These are phyloP conservation scores for Artemisia annua DNA, from an alignment of 129 eudicot species.

Conservation along the genomic window DNA sequence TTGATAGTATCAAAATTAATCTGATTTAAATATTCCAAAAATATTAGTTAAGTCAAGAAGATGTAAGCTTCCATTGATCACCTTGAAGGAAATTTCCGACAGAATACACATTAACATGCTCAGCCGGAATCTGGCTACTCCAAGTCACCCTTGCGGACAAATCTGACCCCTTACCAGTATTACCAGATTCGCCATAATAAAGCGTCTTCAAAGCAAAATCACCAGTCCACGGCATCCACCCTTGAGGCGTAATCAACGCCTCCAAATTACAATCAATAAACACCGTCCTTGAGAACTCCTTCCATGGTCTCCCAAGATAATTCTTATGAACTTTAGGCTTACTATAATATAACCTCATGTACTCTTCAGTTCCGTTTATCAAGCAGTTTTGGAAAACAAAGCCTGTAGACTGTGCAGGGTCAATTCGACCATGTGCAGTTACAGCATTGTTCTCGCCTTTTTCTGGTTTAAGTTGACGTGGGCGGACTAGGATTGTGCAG, in stretches of 20 bases:
- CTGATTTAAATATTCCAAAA: slow-evolving; percentile 24
- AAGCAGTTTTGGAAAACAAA: slow-evolving; percentile 57
- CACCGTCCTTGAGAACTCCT: slow-evolving; percentile 69
- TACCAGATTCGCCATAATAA: slow-evolving; percentile 63
- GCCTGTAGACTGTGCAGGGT: slow-evolving; percentile 67
- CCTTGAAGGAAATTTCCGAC: slow-evolving; percentile 70
- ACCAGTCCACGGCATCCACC: slow-evolving; percentile 82
- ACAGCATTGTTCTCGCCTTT: slow-evolving; percentile 71
- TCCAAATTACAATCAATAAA: slow-evolving; percentile 49
- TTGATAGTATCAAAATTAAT: background rate
- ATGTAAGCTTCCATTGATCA: slow-evolving; percentile 53
- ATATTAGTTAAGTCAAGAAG: slow-evolving; percentile 12
- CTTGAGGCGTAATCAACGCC: slow-evolving; percentile 46
- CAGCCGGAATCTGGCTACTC: slow-evolving; percentile 67
- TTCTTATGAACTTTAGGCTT: slow-evolving; percentile 57
- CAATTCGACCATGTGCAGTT: slow-evolving; percentile 79
- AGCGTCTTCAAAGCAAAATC: slow-evolving; percentile 61
- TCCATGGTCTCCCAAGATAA: slow-evolving; percentile 84
- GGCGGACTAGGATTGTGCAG: slow-evolving; percentile 56
- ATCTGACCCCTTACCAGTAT: slow-evolving; percentile 50
- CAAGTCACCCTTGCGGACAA: slow-evolving; percentile 51
- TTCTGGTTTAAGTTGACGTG: slow-evolving; percentile 56
- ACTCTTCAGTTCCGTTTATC: slow-evolving; percentile 58
- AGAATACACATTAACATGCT: slow-evolving; percentile 45
- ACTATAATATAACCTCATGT: slow-evolving; percentile 45